phyloP scores from a whole-genome alignment of 2,329 filamentous ascomycete species.

The Fonsecaea multimorphosa region DNA sequence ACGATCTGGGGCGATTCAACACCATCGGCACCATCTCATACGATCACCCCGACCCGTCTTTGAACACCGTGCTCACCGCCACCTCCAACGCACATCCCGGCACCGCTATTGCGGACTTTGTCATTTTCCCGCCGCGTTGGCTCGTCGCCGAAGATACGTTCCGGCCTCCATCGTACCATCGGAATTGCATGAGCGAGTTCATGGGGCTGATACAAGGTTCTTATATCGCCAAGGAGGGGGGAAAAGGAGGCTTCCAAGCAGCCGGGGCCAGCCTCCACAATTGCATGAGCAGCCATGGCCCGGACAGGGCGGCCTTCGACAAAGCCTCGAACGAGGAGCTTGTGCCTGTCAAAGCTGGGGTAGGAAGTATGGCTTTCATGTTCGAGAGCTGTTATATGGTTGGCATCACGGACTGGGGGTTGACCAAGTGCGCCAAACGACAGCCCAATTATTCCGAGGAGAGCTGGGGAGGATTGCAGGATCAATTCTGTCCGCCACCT shows the following conservation, averaged over 20 bases:
- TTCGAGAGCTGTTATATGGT: conserved; percentile 64
- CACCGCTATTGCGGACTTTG: conserved; percentile 46
- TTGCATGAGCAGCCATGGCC: conserved; percentile 19
- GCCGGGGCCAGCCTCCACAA: conserved; percentile 11
- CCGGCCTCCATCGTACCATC: conserved; percentile 52
- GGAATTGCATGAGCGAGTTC: conserved; percentile 48
- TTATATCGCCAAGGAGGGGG: conserved; percentile 5
- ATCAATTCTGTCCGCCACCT: neutral
- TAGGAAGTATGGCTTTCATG: conserved; percentile 27
- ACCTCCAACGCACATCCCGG: conserved; percentile 42
- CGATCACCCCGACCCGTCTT: conserved; percentile 58
- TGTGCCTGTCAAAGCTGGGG: conserved; percentile 16
- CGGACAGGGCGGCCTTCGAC: conserved; percentile 15
- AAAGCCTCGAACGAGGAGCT: conserved; percentile 13
- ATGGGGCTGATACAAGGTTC: conserved; percentile 28
- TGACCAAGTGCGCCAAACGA: conserved; percentile 71
- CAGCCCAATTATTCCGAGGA: conserved; percentile 49
- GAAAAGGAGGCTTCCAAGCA: conserved; percentile 39
- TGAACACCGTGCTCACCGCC: conserved; percentile 51
- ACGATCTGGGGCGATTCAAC: conserved; percentile 50
- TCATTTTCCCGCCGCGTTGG: conserved; percentile 51
- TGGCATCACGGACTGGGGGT: conserved; percentile 73
- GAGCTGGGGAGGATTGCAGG: conserved; percentile 42
- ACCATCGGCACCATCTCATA: conserved; percentile 64
- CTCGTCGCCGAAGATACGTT: conserved; percentile 48